phyloP scores from a whole-genome alignment of 176 grass and related monocot genomes.

The Olyra latifolia region DNA sequence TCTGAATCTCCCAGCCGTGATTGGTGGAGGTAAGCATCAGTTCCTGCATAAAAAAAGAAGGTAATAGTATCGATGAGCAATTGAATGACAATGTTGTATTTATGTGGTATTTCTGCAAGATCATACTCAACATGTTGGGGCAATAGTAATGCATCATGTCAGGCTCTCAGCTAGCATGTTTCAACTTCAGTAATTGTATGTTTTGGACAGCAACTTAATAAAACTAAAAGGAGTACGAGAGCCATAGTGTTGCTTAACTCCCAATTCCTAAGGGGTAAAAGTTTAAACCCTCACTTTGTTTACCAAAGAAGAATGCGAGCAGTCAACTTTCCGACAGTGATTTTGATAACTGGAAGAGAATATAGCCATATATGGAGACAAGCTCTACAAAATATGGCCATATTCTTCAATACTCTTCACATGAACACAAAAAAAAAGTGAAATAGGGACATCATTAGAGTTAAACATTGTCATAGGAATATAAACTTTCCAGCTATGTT shows the following conservation, averaged over 20 bases:
- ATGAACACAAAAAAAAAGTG: neutral
- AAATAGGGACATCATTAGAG: slow-evolving; percentile 36
- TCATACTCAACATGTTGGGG: neutral
- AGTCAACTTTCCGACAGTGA: neutral
- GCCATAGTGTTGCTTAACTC: neutral
- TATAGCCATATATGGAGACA: neutral
- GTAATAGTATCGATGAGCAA: neutral
- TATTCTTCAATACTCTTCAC: slow-evolving; percentile 5
- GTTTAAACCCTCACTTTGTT: neutral
- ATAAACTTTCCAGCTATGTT: too few species aligned
- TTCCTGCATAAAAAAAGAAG: slow-evolving; percentile 48
- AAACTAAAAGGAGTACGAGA: neutral
- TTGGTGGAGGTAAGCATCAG: slow-evolving; percentile 92
- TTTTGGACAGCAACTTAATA: neutral
- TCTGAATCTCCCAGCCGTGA: slow-evolving; percentile 91
- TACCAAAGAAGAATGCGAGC: neutral
- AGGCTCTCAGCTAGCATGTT: neutral
- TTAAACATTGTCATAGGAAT: too few species aligned
- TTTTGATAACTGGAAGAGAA: neutral
- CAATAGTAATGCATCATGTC: neutral
- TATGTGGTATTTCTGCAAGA: neutral
- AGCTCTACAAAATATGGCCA: neutral
- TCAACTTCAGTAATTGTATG: neutral
- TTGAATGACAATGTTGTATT: neutral
- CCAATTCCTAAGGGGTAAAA: neutral